phyloP scores from a whole-genome alignment of 176 grass and related monocot genomes.

The Coix lacrymajobi region DNA sequence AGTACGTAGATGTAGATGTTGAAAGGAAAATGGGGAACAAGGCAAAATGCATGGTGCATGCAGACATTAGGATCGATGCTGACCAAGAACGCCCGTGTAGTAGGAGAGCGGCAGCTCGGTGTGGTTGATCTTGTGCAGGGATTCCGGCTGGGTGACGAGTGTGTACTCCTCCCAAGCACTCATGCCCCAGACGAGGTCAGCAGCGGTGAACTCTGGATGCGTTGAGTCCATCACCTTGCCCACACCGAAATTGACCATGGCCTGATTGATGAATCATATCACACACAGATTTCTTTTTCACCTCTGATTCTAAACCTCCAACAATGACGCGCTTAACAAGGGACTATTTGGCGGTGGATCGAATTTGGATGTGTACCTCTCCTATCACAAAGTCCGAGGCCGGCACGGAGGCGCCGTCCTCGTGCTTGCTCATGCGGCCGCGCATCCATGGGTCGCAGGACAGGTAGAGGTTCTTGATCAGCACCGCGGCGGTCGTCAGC shows the following conservation, averaged over 20 bases:
- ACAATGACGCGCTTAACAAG: background rate
- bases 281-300: background rate
- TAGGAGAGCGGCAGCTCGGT: conserved; percentile 26
- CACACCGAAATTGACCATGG: background rate
- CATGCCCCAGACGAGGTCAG: conserved; percentile 26
- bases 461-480: conserved; percentile 47
- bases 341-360: background rate
- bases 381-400: background rate
- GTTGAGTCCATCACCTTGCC: conserved; percentile 15
- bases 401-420: background rate
- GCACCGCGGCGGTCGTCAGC: background rate
- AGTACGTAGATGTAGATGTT: no score
- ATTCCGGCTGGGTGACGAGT: background rate
- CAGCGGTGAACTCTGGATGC: conserved; percentile 15
- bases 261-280: background rate
- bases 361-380: background rate
- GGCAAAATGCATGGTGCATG: no score
- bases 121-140: conserved; percentile 23
- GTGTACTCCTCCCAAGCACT: conserved; percentile 35
- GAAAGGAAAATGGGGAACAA: background rate
- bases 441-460: conserved; percentile 54
- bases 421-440: background rate
- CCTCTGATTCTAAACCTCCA: background rate
- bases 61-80: background rate
- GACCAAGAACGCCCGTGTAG: conserved; percentile 30